phyloP scores from a whole-genome alignment of 176 grass and related monocot species.

The Elaeis guineensis region DNA sequence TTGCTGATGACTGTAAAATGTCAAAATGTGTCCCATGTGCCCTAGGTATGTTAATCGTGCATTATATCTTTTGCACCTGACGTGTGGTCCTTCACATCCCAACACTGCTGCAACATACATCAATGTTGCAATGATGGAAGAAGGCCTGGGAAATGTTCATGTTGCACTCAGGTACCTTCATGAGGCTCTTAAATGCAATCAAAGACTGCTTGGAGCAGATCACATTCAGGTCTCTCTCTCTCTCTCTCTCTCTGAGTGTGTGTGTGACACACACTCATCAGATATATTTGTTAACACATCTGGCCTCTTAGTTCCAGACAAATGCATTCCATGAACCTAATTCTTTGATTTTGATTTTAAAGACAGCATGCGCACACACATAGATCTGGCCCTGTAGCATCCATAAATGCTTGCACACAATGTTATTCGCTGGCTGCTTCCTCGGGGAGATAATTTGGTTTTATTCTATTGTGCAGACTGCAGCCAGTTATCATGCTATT shows the following conservation, averaged over 20 bases:
- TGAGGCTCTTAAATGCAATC: constrained; percentile 93
- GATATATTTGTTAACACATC: too few relatives aligned
- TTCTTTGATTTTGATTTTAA: too few relatives aligned
- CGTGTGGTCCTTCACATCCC: constrained; percentile 92
- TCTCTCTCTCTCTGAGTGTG: constrained; percentile 8
- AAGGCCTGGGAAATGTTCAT: constrained; percentile 97
- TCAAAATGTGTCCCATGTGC: constrained; percentile 16
- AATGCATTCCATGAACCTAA: too few relatives aligned
- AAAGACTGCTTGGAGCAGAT: constrained; percentile 84
- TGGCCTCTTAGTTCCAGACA: too few relatives aligned
- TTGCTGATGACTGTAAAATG: too few relatives aligned
- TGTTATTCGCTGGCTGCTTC: too few relatives aligned
- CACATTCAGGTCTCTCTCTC: constrained; percentile 83
- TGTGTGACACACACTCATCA: too few relatives aligned
- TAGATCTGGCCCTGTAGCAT: too few relatives aligned
- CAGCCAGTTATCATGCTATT: constrained; percentile 98
- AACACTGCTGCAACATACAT: constrained; percentile 99
- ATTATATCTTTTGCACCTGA: constrained; percentile 87
- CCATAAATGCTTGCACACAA: too few relatives aligned
- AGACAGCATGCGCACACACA: too few relatives aligned
- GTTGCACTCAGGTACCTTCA: constrained; percentile 91
- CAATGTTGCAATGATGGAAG: constrained; percentile 99
- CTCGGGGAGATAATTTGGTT: too few relatives aligned
- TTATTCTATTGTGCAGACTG: constrained; percentile 45
- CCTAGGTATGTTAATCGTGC: constrained; percentile 96